phyloP scores from a whole-genome alignment of 1,139 yeast species.

The Suhomyces bolitotheri region DNA sequence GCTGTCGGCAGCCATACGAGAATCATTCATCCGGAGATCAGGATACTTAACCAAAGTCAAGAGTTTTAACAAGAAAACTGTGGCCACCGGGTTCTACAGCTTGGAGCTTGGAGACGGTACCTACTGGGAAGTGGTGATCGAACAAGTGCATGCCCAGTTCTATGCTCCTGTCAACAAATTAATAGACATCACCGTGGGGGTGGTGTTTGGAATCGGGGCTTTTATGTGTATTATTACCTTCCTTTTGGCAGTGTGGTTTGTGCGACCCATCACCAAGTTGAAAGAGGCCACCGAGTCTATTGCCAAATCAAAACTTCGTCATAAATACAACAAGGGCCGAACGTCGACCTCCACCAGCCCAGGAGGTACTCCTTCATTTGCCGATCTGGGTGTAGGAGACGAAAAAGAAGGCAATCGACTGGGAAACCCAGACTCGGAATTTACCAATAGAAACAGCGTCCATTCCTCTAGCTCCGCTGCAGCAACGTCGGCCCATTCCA shows the following conservation, averaged over 20 bases:
- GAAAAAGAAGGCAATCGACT: background rate
- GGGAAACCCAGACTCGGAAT: background rate
- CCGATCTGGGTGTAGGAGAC: background rate
- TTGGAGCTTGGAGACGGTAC: conserved; percentile 49
- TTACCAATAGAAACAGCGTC: conserved; percentile 25
- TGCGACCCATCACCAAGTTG: conserved; percentile 76
- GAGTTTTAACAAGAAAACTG: conserved; percentile 41
- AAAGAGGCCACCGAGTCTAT: conserved; percentile 80
- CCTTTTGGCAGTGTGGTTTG: conserved; percentile 83
- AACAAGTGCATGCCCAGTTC: conserved; percentile 61
- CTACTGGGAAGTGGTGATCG: conserved; percentile 79
- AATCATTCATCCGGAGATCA: conserved; percentile 35
- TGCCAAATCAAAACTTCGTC: conserved; percentile 29
- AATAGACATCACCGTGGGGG: conserved; percentile 71
- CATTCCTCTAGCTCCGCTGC: conserved; percentile 30
- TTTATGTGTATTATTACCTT: conserved; percentile 74
- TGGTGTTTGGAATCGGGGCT: conserved; percentile 76
- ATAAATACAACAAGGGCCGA: background rate
- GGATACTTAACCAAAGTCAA: conserved; percentile 55
- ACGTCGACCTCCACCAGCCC: conserved; percentile 5
- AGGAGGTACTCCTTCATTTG: conserved; percentile 2
- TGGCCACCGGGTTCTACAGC: conserved; percentile 73
- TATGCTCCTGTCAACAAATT: conserved; percentile 63
- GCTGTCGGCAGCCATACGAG: conserved; percentile 36
- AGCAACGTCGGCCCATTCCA: conserved; percentile 35